Evolutionary conservation across 306 rosid genomes (phyloP).

Genomic region (Quercus suber): DNA sequence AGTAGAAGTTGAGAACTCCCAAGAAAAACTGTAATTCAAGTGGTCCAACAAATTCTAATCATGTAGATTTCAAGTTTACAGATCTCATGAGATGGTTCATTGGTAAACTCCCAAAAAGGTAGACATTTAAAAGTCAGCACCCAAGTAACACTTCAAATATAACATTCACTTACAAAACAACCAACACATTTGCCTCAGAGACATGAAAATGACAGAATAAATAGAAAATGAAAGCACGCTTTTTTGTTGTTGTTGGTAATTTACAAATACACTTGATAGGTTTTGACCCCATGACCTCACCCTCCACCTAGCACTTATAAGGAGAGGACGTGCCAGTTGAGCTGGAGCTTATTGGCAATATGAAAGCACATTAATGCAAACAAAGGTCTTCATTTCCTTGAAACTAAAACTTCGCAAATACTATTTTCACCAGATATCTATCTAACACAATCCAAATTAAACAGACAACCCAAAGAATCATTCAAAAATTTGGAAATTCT

Average conservation of each 20-base stretch:
- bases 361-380: background rate
- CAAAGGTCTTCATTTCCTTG: background rate
- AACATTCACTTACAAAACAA: background rate
- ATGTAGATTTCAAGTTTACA: no score
- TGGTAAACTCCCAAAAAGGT: no score
- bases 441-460: background rate
- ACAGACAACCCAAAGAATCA: background rate
- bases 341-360: no score
- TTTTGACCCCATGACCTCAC: no score
- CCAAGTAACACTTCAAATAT: background rate
- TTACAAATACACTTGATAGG: no score
- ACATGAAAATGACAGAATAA: background rate
- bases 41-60: no score
- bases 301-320: no score
- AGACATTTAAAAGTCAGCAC: background rate
- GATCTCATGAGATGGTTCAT: no score
- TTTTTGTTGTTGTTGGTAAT: no score
- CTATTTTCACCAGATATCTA: background rate
- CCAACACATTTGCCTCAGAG: background rate
- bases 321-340: no score
- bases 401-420: background rate
- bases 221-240: background rate
- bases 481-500: background rate
- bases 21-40: no score
- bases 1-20: no score